Evolutionary conservation across 495 filamentous ascomycete genomes (phyloP), one percentile per base, ranked within the genome.

Genomic region (Jackrogersella minutella): DNA sequence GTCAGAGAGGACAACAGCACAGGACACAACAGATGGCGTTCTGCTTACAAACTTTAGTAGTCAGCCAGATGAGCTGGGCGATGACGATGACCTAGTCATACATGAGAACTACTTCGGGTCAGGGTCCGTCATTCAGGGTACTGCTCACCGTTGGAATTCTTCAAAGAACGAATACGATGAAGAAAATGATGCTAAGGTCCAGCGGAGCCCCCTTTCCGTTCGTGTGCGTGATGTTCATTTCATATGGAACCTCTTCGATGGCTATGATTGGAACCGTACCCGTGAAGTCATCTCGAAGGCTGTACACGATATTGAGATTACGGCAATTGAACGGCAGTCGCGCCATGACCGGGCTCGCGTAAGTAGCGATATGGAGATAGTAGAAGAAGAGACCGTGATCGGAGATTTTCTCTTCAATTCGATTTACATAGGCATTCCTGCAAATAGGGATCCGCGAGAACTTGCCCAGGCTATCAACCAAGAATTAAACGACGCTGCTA

Each of bases 201-300:
- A 80, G 47, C 75, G 68, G 5, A 91, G 88, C 64, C 94, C 95
- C 11, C 80, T 98, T 19, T 86, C 87, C 60, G 80, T 98, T 7
- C 85, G 86, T 30, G 83, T 97, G 13, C 87, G 91, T 3, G 93
- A 97, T 74, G 87, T 96, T 11, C 91, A 98, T 73, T 80, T 97
- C 44, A 96, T 98, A 63, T 99, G 96, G 96, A 97, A 99, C 74
- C 80, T 99, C 1, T 97, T 93, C 74, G 96, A 99, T 78, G 96
- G 96, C 5, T 99, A 96, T 73, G 96, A 99, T 76, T 99, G 96
- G 96, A 87, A 87, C 67, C 81, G 85, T 26, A 98, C 95, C 0
- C 80, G 93, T 46, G 92, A 97, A 59, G 88, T 88, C 3, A 96
- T 97, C 68, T 86, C 88, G 21, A 88, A 92, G 69, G 93, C 91